Percentiles rank a stretch among this genome's conserved stretches.
Evolutionary conservation across 495 filamentous ascomycete genomes (phyloP).

Genomic region (Aspergillus indologenus): DNA sequence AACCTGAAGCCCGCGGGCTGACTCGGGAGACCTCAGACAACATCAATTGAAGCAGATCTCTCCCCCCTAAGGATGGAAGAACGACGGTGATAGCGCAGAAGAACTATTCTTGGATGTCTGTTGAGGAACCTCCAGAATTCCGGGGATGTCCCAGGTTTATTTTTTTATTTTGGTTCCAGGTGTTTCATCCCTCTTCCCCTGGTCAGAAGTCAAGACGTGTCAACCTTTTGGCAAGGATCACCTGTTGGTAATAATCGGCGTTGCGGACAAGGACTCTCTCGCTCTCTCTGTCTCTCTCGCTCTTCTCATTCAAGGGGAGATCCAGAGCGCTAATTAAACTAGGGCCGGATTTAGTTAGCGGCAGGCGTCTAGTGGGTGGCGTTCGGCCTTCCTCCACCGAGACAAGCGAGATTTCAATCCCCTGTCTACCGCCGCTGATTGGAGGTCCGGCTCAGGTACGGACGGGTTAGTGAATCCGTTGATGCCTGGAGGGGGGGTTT

Average conservation of each 20-base stretch:
- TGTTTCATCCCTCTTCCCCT: conserved; percentile 13
- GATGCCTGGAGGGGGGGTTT: conserved; percentile 13
- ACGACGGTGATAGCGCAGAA: not conserved
- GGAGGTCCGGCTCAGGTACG: conserved; percentile 25
- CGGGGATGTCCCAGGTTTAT: no score
- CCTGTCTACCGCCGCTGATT: conserved; percentile 26
- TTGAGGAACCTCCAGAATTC: not conserved
- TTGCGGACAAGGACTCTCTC: conserved; percentile 8
- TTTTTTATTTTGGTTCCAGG: no score
- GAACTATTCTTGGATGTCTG: conserved; percentile 8
- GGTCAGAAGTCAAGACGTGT: conserved; percentile 12
- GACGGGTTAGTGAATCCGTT: conserved; percentile 19
- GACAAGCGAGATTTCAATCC: conserved; percentile 30
- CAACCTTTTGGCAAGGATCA: conserved; percentile 10
- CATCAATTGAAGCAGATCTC: not conserved
- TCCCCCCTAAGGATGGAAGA: not conserved
- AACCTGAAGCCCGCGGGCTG: not conserved
- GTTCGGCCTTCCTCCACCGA: conserved; percentile 19
- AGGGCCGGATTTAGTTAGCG: conserved; percentile 9
- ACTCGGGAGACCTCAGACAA: not conserved
- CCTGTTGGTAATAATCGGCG: conserved; percentile 1
- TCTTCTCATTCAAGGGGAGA: not conserved
- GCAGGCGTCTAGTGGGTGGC: conserved; percentile 17
- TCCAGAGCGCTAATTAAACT: conserved; percentile 18
- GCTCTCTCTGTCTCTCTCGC: no score